phyloP scores from a whole-genome alignment of 116 monocot species.

The Iris pallida region DNA sequence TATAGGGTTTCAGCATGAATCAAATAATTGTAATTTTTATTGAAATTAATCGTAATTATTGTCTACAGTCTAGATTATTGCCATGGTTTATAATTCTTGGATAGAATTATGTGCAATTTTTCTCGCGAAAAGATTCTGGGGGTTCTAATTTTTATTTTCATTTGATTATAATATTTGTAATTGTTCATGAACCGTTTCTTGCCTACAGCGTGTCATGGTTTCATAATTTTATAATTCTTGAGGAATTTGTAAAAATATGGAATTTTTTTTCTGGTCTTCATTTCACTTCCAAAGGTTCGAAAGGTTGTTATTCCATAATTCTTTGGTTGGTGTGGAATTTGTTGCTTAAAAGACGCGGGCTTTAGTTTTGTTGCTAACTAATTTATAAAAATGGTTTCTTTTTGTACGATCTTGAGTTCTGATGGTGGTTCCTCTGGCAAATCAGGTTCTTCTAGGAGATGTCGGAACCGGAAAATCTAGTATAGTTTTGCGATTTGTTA shows the following conservation, averaged over 20 bases:
- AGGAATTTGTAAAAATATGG: no score
- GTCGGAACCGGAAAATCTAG: slow-evolving; percentile 81
- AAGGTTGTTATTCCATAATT: no score
- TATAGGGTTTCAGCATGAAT: background rate
- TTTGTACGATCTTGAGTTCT: background rate
- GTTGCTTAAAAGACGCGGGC: background rate
- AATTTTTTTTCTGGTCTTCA: no score
- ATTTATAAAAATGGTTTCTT: background rate
- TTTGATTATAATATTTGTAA: no score
- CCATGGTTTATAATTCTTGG: background rate
- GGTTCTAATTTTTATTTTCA: no score
- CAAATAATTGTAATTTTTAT: background rate
- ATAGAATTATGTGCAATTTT: no score
- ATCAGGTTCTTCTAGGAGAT: slow-evolving; percentile 85
- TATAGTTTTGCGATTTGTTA: slow-evolving; percentile 79
- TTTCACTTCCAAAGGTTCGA: no score
- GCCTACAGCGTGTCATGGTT: no score
- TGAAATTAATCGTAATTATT: background rate
- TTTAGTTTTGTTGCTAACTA: background rate
- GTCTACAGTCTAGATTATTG: background rate
- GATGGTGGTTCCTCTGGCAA: background rate
- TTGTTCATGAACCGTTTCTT: no score
- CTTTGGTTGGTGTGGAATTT: no score
- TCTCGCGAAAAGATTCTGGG: no score
- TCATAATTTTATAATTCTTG: no score